A percentile compares a stretch with the other conserved stretches of the same genome.
Evolutionary conservation across 148 eudicot genomes (phyloP).

Genomic region (Bassia scoparia): DNA sequence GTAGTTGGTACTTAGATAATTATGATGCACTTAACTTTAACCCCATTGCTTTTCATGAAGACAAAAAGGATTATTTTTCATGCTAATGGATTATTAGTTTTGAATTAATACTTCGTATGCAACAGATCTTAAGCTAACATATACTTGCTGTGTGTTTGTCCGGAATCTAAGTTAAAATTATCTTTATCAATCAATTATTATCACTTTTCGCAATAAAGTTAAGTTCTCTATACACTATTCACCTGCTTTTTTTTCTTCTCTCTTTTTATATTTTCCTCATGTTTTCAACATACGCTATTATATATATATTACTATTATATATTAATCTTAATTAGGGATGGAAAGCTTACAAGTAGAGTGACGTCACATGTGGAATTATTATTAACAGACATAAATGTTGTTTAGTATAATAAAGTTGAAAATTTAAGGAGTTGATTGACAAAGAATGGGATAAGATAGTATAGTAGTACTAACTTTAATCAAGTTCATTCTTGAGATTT

Average conservation of each 20-base stretch:
- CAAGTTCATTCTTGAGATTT: slow-evolving; percentile 14
- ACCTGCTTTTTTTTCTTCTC: no score
- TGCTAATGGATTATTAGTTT: slow-evolving; percentile 4
- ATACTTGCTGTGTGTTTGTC: no score
- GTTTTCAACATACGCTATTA: no score
- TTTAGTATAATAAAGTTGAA: neutral
- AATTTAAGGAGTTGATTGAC: slow-evolving; percentile 14
- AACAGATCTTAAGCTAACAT: no score
- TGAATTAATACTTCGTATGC: neutral
- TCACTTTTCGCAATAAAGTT: no score
- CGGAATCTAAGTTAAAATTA: no score
- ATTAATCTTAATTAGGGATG: neutral
- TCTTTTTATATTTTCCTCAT: no score
- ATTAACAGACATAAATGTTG: slow-evolving; percentile 5
- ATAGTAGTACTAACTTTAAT: neutral
- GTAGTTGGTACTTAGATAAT: slow-evolving; percentile 26
- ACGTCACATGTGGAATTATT: slow-evolving; percentile 8
- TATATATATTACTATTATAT: no score
- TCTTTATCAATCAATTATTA: no score
- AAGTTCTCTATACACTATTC: no score
- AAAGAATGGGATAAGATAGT: slow-evolving; percentile 6
- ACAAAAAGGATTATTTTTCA: neutral
- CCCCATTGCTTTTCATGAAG: slow-evolving; percentile 21
- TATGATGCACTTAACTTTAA: slow-evolving; percentile 28
- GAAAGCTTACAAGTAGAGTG: slow-evolving; percentile 24